Evolutionary conservation across 495 filamentous ascomycete species (phyloP).

Genomic region (Tirmania nivea): DNA sequence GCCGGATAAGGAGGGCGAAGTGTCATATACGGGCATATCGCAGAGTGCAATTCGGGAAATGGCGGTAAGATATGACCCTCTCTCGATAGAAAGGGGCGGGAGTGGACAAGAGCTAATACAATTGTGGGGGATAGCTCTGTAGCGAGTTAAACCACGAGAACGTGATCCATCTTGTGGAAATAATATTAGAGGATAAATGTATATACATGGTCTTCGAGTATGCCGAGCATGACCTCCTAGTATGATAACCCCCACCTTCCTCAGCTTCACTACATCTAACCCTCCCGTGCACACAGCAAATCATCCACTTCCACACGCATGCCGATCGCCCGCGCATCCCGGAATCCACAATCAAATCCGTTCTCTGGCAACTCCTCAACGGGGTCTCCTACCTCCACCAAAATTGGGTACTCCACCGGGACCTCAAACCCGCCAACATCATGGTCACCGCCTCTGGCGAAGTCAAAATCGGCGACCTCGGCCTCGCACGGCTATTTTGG

Average conservation of each 20-base stretch:
- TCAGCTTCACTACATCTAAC: not conserved
- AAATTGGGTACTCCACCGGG: conserved; percentile 94
- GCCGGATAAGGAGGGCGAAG: conserved; percentile 93
- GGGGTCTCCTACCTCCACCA: conserved; percentile 84
- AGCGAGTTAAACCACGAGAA: conserved; percentile 78
- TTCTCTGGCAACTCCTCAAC: conserved; percentile 85
- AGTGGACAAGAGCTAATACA: not conserved
- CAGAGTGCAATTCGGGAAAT: conserved; percentile 96
- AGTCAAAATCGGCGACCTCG: conserved; percentile 85
- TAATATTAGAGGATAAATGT: conserved; percentile 94
- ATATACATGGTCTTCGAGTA: conserved; percentile 99
- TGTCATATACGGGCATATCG: conserved; percentile 87
- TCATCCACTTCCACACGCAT: conserved; percentile 93
- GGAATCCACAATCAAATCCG: conserved; percentile 66
- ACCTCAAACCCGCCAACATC: conserved; percentile 95
- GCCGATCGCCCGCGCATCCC: conserved; percentile 71
- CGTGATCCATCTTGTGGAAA: conserved; percentile 80
- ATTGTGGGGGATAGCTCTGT: conserved; percentile 34
- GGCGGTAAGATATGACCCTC: conserved; percentile 28
- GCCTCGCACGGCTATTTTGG: conserved; percentile 77
- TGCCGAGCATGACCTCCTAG: conserved; percentile 79
- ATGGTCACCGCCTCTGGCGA: conserved; percentile 82
- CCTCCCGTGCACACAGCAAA: conserved; percentile 31
- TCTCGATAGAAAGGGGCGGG: not conserved
- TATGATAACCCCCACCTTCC: not conserved